phyloP scores from a whole-genome alignment of 2,329 filamentous ascomycete species.

The Iodosphaeria phyllophila region DNA sequence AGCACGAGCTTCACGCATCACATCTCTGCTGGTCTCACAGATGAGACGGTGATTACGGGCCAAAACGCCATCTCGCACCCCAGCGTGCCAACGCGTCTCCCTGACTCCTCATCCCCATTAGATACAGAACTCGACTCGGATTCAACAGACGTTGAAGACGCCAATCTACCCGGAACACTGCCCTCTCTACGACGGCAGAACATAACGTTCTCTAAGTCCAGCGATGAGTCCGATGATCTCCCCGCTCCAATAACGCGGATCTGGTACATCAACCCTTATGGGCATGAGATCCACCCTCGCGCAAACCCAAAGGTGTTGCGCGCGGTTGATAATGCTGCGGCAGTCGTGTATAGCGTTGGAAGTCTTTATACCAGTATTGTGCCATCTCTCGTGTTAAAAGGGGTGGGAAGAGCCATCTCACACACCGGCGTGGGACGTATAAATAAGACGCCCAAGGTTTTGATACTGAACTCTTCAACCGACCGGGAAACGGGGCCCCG shows the following conservation, averaged over 20 bases:
- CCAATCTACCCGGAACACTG: slow-evolving; percentile 63
- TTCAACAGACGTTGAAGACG: slow-evolving; percentile 56
- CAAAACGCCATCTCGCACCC: not conserved
- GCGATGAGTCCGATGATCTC: slow-evolving; percentile 59
- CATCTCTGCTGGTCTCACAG: slow-evolving; percentile 22
- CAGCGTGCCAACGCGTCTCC: slow-evolving; percentile 12
- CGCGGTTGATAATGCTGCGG: slow-evolving; percentile 43
- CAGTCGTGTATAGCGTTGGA: slow-evolving; percentile 83
- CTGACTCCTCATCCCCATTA: too few species aligned
- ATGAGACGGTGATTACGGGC: slow-evolving; percentile 1
- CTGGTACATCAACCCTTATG: slow-evolving; percentile 98
- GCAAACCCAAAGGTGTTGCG: slow-evolving; percentile 67
- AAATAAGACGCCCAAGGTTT: slow-evolving; percentile 41
- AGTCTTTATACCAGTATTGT: slow-evolving; percentile 80
- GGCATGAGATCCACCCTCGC: slow-evolving; percentile 77
- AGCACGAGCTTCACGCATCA: slow-evolving; percentile 44
- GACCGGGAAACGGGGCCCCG: slow-evolving; percentile 76
- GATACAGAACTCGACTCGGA: too few species aligned
- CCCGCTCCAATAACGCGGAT: slow-evolving; percentile 60
- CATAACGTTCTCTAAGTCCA: slow-evolving; percentile 62
- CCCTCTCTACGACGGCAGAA: slow-evolving; percentile 65
- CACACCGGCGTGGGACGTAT: slow-evolving; percentile 17
- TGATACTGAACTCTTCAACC: slow-evolving; percentile 67
- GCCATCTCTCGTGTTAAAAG: slow-evolving; percentile 61
- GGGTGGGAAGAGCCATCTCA: slow-evolving; percentile 44